Conservation (phyloP, 2,329 filamentous ascomycete genomes). For the Fonsecaea nubica region DNA sequence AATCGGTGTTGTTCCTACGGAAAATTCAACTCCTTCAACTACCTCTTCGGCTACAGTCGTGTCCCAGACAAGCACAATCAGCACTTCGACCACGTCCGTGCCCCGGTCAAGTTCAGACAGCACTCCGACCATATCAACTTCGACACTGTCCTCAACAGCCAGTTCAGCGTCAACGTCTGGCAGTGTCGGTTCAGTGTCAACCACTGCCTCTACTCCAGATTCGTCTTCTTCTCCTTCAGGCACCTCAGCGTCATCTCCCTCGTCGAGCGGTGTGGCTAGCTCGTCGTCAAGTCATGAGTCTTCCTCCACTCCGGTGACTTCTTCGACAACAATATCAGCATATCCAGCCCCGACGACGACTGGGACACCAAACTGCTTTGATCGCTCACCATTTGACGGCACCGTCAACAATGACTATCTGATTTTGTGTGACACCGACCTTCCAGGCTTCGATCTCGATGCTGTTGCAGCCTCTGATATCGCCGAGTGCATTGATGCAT, state of each 20-base stretch:
- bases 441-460: conserved; percentile 30
- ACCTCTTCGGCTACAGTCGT: conserved; percentile 10
- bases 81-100: conserved; percentile 2
- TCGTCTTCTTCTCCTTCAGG: background rate
- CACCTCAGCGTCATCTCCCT: background rate
- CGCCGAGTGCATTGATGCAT: conserved; percentile 32
- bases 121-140: conserved; percentile 6
- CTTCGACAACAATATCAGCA: conserved; percentile 4
- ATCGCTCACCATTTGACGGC: conserved; percentile 33
- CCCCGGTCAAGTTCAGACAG: too few species aligned
- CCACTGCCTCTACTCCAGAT: background rate
- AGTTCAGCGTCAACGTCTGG: background rate
- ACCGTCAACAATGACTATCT: conserved; percentile 33
- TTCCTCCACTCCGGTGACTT: background rate
- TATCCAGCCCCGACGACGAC: conserved; percentile 32
- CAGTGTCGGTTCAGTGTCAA: background rate
- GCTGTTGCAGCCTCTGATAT: conserved; percentile 27
- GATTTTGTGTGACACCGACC: conserved; percentile 33
- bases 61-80: conserved; percentile 17
- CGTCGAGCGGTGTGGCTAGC: background rate
- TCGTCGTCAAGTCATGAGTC: background rate
- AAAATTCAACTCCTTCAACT: conserved; percentile 8
- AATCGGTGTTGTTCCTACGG: conserved; percentile 20
- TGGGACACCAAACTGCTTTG: conserved; percentile 33
- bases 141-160: background rate